These are phyloP conservation scores for Fomitopsis betulina DNA, from an alignment of 1,284 basidiomycete species.

Conservation along the genomic window DNA sequence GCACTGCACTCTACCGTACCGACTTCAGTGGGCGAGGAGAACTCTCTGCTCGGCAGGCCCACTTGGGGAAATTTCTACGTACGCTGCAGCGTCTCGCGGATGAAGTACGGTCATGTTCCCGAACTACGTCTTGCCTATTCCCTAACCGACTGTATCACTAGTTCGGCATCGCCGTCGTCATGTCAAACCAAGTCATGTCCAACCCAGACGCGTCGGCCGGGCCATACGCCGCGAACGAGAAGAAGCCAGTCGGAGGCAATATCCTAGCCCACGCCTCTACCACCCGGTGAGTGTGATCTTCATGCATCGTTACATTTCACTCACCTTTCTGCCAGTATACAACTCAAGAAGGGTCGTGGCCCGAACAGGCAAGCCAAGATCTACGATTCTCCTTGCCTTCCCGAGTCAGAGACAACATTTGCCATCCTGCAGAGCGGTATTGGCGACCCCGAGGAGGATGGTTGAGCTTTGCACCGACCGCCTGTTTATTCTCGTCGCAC, in stretches of 20 bases:
- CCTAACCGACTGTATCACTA: slow-evolving; percentile 28
- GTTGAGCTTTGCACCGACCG: slow-evolving; percentile 19
- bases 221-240: slow-evolving; percentile 86
- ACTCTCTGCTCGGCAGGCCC: slow-evolving; percentile 91
- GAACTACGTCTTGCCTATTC: not conserved
- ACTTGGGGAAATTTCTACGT: slow-evolving; percentile 96
- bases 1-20: slow-evolving; percentile 93
- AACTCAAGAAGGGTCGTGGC: slow-evolving; percentile 91
- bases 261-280: slow-evolving; percentile 97
- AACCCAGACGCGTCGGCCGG: slow-evolving; percentile 93
- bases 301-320: not conserved
- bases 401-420: slow-evolving; percentile 95
- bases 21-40: slow-evolving; percentile 97
- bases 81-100: slow-evolving; percentile 93
- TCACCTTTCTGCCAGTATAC: slow-evolving; percentile 48
- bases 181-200: slow-evolving; percentile 99
- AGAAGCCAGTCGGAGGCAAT: slow-evolving; percentile 97
- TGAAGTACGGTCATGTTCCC: slow-evolving; percentile 57
- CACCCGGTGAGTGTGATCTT: slow-evolving; percentile 57
- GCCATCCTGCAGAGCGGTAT: slow-evolving; percentile 89
- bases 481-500: slow-evolving; percentile 3
- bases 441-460: slow-evolving; percentile 88
- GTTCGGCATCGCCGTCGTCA: slow-evolving; percentile 97
- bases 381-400: slow-evolving; percentile 96
- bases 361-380: slow-evolving; percentile 95